Evolutionary conservation across 805 yeast species (phyloP), one percentile per base, ranked within the genome.

Genomic region (Candida nitratophila): DNA sequence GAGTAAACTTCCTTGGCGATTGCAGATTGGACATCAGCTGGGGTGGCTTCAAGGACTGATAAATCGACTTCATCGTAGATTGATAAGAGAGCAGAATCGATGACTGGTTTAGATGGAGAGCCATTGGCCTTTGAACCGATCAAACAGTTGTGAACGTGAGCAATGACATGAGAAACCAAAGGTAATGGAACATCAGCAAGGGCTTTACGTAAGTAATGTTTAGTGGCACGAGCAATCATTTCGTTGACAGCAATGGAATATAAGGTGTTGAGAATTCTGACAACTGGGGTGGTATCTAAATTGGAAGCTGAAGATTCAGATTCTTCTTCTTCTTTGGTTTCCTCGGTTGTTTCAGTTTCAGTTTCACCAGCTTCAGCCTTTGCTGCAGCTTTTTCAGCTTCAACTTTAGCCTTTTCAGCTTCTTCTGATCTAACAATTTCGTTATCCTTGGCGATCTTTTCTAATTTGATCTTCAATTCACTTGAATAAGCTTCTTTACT

Each of bases 141-240:
- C 45, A 88, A 65, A 50, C 79, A 71, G 63, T 87, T 86, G 64
- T 85, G 83, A 60, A 84, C 73, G 54, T 81, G 90, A 11, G 84
- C 67, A 45, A 86, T 76, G 27, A 83, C 73, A 40, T 73, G 63
- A 3, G 91, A 76, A 44, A 76, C 71, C 46, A 83, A 66, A 37
- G 71, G 63, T 11, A 74, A 44, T 16, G 93, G 87, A 22, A 34
- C 12, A 17, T 33, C 16, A 6, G 51, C 52, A 34, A 82, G 60
- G 24, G 63, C 57, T 3, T 62, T 59, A 57, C 88, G 79, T 54
- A 90, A 65, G 38, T 82, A 60, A 55, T 88, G 95, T 67, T 91
- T 91, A 41, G 77, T 63, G 24, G 86, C 77, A 66, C 99, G 82
- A 21, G 91, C 76, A 53, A 90, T 63, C 69, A 90, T 82, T 64